Evolutionary conservation across 306 rosid species (phyloP).

Genomic region (Casuarina glauca): DNA sequence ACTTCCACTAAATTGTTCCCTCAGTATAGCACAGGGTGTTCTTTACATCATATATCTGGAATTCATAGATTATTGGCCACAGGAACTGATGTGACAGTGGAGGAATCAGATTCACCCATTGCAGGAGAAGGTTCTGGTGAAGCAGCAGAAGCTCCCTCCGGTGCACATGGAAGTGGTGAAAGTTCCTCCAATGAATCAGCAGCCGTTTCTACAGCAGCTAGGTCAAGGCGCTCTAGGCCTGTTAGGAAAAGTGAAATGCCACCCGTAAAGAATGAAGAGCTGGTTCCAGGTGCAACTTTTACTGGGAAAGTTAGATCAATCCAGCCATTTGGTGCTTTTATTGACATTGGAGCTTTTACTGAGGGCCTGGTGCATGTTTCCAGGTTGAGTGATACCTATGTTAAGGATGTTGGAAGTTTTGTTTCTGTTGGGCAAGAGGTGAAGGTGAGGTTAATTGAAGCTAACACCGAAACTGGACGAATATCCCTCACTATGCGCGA

Average conservation of each 20-base stretch:
- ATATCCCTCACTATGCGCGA: conserved; percentile 96
- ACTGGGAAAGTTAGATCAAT: conserved; percentile 91
- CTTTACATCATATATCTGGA: conserved; percentile 49
- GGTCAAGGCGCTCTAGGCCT: conserved; percentile 57
- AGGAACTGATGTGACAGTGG: conserved; percentile 73
- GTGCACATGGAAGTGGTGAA: conserved; percentile 41
- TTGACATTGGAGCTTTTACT: conserved; percentile 95
- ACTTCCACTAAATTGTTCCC: conserved; percentile 53
- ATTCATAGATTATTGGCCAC: conserved; percentile 56
- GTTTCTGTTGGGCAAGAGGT: conserved; percentile 99
- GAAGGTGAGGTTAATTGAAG: conserved; percentile 85
- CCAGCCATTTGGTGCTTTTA: conserved; percentile 94
- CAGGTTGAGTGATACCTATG: conserved; percentile 77
- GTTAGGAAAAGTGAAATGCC: conserved; percentile 90
- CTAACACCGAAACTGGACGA: conserved; percentile 67
- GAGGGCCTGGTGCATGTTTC: conserved; percentile 98
- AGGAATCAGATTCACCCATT: conserved; percentile 55
- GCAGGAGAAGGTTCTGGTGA: conserved; percentile 49
- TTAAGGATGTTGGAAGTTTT: conserved; percentile 79
- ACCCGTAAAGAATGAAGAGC: conserved; percentile 77
- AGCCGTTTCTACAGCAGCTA: conserved; percentile 36
- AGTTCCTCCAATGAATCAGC: conserved; percentile 45
- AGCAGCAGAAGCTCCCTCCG: conserved; percentile 41
- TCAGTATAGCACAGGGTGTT: conserved; percentile 38
- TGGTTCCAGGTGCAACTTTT: conserved; percentile 82